Evolutionary conservation across 495 filamentous ascomycete genomes (phyloP), one percentile per base, ranked within the genome.

Genomic region (Pyronema omphalodes): DNA sequence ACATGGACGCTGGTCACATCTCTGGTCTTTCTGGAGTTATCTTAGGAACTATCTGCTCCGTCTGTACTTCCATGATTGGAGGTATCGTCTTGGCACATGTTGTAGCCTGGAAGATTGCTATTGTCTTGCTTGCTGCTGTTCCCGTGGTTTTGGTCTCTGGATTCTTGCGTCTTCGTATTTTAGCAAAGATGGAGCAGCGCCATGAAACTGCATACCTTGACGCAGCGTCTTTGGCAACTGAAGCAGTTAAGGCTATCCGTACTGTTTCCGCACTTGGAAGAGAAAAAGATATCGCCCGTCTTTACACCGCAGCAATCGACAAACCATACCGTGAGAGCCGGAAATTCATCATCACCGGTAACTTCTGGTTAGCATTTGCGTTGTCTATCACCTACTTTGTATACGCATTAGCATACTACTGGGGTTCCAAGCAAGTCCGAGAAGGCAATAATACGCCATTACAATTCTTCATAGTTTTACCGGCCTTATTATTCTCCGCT

Each of bases 341-440:
- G 8, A 59, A 58, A n/a, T 68, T 67, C 34, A 68, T 63, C 18
- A 40, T 69, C 2, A 46, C 55, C 1, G 67, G 67, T 2, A 75
- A 71, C 56, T 52, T 74, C 17, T 67, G 70, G 51, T 52, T 71
- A 7, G 66, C 71, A 1, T 51, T 74, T 15, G 65, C 72, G 8
- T 57, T 69, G 6, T 61, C 71, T 0, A 67, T 75, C 33, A 70
- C 71, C 3, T 71, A 73, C 51, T 70, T 72, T 43, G 64, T 82
- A 11, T 79, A 79, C 61, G 79, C 78, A 0, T 66, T 84, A 18
- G 78, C 78, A 0, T 83, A 82, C 63, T 82, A 78, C 75, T 84
- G 80, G 73, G 79, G 79, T 3, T 71, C 75, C 0, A 70, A 67
- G 36, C 73, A 76, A 54, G 73, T 83, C 17, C 67, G 73, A 12